Evolutionary conservation across 768 basidiomycete species (phyloP).

Genomic region (Leccinum fibrillosum): DNA sequence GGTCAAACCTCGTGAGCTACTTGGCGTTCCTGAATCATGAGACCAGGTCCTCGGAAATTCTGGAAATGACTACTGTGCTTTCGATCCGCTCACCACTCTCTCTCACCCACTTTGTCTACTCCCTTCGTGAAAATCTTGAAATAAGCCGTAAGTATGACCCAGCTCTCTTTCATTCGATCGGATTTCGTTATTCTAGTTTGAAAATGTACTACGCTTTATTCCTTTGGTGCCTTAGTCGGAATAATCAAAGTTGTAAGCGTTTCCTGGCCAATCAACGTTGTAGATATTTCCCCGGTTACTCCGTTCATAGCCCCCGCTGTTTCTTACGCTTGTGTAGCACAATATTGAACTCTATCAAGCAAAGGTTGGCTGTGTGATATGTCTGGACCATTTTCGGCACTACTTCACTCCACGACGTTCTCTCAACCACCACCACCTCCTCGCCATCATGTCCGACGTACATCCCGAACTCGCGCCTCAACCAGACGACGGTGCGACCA

Average conservation of each 20-base stretch:
- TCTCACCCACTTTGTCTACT: conserved; percentile 9
- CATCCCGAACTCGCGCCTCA: conserved; percentile 40
- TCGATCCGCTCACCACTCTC: conserved; percentile 14
- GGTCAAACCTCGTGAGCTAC: not conserved
- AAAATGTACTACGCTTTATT: conserved; percentile 24
- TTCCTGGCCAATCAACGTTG: conserved; percentile 16
- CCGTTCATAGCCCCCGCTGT: conserved; percentile 10
- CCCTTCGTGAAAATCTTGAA: not conserved
- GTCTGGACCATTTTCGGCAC: not conserved
- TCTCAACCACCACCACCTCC: not conserved
- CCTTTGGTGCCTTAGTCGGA: conserved; percentile 31
- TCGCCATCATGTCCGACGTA: conserved; percentile 27
- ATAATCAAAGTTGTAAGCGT: conserved; percentile 23
- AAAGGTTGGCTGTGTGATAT: not conserved
- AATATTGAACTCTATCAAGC: not conserved
- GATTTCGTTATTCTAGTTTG: conserved; percentile 15
- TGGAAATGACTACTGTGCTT: conserved; percentile 3
- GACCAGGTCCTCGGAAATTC: conserved; percentile 8
- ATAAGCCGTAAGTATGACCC: not conserved
- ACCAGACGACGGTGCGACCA: conserved; percentile 35
- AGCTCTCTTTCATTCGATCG: not conserved
- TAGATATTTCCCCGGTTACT: conserved; percentile 5
- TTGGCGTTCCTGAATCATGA: not conserved
- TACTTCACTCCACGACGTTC: not conserved
- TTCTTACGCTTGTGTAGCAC: not conserved